Base-by-base conservation (phyloP, 495 filamentous ascomycete species). In the Podospora comata region DNA sequence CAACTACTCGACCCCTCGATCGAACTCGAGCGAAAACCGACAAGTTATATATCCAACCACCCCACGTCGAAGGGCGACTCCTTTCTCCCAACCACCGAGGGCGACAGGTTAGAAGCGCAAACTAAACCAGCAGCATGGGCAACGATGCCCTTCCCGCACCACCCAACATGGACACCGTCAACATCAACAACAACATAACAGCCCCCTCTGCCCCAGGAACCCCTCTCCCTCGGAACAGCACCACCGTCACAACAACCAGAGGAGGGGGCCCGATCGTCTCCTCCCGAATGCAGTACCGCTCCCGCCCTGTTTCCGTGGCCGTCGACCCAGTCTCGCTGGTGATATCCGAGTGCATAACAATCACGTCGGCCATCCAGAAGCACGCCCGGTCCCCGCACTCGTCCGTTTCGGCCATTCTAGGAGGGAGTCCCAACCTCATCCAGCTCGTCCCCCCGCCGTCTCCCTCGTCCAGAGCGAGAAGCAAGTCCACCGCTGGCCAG, bases 301-400 rank as follows among this genome's bases (percentile, higher is more conserved):
- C 79, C 67, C 81, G 83, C 4, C 83, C 82, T 23, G 79, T 87
- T 28, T 83, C 92, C 13, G 93, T 98, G 59, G 94, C 95, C 54
- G 91, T 98, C 60, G 92, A 98, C 69, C 94, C 95, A 3, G 92
- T 97, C 65, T 93, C 96, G 57, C 80, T 99, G 68, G 93, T 99
- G 73, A 96, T 94, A 30, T 97, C 96, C 80, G 95, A 99, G 90
- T 99, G 96, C 78, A 98, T 99, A 77, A 91, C 93, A 53, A 93
- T 99, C 79, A 97, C 95, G 28, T 96, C 93, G 72, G 93, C 93
- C 30, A 97, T 99, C 90, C 92, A 96, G 73, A 99, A 99, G 82
- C 91, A 97, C 87, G 90, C 92, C 69, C 89, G 96, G 68, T 98
- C 94, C 88, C 92, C 93, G 58, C 94, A 98, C 78, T 97, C 93